phyloP scores from a whole-genome alignment of 106 monocot genomes.

The Phalaenopsis aphrodite region DNA sequence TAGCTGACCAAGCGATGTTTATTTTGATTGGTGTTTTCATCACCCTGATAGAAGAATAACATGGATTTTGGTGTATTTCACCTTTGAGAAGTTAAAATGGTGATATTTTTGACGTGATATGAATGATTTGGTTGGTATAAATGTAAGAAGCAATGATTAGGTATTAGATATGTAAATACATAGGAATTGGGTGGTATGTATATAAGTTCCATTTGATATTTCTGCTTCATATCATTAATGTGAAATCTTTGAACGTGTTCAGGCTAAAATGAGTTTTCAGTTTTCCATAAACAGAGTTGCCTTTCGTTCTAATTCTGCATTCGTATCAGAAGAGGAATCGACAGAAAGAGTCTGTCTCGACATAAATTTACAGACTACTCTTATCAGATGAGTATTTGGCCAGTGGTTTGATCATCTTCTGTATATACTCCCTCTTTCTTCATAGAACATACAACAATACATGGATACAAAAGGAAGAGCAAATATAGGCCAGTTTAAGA shows the following conservation, averaged over 20 bases:
- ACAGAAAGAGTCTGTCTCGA: conserved; percentile 3
- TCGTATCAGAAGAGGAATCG: background rate
- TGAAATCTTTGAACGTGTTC: background rate
- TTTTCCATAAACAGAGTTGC: background rate
- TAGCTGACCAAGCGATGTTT: no score
- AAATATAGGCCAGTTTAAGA: no score
- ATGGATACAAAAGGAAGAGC: background rate
- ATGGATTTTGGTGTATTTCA: no score
- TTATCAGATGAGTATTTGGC: background rate
- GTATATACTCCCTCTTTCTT: background rate
- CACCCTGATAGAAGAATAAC: no score
- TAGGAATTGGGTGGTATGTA: no score
- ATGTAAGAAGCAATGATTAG: no score
- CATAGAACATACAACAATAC: background rate
- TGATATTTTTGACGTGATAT: no score
- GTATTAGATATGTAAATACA: no score
- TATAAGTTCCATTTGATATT: background rate
- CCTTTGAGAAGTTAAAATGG: no score
- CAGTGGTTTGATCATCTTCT: background rate
- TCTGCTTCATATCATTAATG: background rate
- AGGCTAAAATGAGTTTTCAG: background rate
- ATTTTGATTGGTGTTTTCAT: no score
- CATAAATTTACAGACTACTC: background rate
- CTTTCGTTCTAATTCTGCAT: background rate
- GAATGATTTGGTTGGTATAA: no score